Evolutionary conservation across 306 rosid genomes (phyloP).

Genomic region (Malus sylvestris): DNA sequence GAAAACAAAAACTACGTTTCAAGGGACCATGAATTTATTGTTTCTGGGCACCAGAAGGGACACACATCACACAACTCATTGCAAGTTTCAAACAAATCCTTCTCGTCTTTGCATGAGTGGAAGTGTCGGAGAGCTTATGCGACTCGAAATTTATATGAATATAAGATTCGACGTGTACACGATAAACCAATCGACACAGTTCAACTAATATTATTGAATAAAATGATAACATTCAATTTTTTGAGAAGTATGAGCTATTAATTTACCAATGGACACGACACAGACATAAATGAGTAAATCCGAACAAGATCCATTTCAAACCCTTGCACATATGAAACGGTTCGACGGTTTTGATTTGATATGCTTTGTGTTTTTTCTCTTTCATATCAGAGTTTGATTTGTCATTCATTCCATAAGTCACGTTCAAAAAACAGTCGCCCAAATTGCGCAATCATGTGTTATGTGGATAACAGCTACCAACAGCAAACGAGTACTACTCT

Average conservation of each 20-base stretch:
- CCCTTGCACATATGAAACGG: too few relatives aligned
- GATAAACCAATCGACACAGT: too few relatives aligned
- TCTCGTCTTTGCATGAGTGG: neutral
- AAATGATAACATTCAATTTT: neutral
- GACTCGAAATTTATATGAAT: too few relatives aligned
- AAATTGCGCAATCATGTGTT: neutral
- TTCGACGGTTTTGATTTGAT: conserved; percentile 12
- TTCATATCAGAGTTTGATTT: neutral
- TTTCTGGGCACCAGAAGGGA: neutral
- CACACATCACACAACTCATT: neutral
- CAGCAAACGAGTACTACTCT: neutral
- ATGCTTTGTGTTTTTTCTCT: neutral
- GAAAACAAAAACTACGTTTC: conserved; percentile 11
- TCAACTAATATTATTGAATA: neutral
- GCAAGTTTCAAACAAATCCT: neutral
- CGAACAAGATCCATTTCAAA: neutral
- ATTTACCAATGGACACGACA: too few relatives aligned
- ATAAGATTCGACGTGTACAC: too few relatives aligned
- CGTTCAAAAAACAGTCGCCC: neutral
- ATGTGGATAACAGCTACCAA: neutral
- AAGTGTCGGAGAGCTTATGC: too few relatives aligned
- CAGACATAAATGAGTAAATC: neutral
- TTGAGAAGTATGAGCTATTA: neutral
- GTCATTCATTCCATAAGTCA: neutral
- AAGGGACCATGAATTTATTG: neutral